Evolutionary conservation across 1,139 yeast species (phyloP), one percentile per base, ranked within the genome.

Genomic region (Suhomyces bolitotheri): DNA sequence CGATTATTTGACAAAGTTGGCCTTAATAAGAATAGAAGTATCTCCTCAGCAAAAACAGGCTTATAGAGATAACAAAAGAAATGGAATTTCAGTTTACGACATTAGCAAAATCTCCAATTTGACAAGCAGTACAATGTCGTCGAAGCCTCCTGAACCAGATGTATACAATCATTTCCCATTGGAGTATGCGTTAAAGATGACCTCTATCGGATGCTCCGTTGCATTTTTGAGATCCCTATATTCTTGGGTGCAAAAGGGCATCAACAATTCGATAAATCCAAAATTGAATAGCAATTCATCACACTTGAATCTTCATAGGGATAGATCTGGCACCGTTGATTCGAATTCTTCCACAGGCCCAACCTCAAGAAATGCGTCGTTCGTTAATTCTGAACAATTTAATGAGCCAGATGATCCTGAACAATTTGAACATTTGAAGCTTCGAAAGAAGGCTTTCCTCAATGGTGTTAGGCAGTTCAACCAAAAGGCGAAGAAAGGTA

Each of bases 241-340:
- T 50, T 73, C 88, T 2, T 90, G 97, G 96, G 88, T 96, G 7
- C 95, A 87, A 46, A 78, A 84, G 45, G 90, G 88, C 2, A 59
- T 78, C 33, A 63, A 67, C 11, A 27, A 24, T 7, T 28, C 54
- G 12, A 16, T 34, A 11, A 27, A 26, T 13, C 21, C 25, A 8
- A 35, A 36, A 13, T 25, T 29, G 21, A 38, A 23, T 24, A 47
- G 44, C 25, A 50, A 53, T 8, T 50, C 58, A 15, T 25, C 29
- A 21, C 47, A 48, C 21, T 39, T 55, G 20, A 46, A 58, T 16
- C 44, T 55, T 22, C 41, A 45, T 16, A 64, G 72, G 52, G 61
- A 65, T 39, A 56, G 73, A 43, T 64, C 77, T 1, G 60, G 66
- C 3, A 63, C 74, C 2, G 62, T 58, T 14, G 72, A 67, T 17